Base-by-base conservation (phyloP, 163 green algal genomes). In the Scenedesmus sp. region DNA sequence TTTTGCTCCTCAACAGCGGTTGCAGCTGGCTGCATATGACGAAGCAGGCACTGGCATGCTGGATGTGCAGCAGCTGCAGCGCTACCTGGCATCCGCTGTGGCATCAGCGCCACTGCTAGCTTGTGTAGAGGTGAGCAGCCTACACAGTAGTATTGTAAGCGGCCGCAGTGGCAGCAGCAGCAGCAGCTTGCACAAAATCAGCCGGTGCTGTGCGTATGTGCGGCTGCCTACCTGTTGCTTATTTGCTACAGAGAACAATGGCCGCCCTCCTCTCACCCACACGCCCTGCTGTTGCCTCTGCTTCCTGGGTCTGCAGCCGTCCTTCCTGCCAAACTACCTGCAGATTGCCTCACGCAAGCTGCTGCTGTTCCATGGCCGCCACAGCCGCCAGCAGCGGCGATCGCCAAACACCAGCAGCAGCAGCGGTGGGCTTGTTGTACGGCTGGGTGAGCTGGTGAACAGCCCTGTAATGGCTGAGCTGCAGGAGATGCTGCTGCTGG, bases 401-500 rank as follows among this genome's bases (percentile, higher is more conserved):
- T 46, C 9, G 23, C 18, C 20, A 55, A 76, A 26, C 73, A 26
- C 60, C 59, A 86, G 88, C 81, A 66, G 88, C 88, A 87, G 88
- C 59, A 64, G 88, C 54, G 23, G 13, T 46, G 81, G 16, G 15
- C 81, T 60, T 18, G 81, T 87, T 13, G 83, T 92, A 5, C 54
- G 84, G n/a, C 20, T 93, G 57, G 54, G 46, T 52, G 90, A 93
- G 8, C 85, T 93, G 74, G 84, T 93, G 60, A 84, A 66, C 85
- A 93, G 90, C 70, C 85, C 84, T 26, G 90, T 93, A 26, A 93
- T 93, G 90, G 77, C 77, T 13, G 90, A 91, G 85, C 52, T 93
- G 77, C 87, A 94, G 93, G 95, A 96, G 95, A 84, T 96, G 57
- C 92, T 92, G 62, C 89, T 94, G 88, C 92, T 96, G 55, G 93